Base-by-base conservation (phyloP, 192 early-diverging fungal genomes). In the Gryganskiella cystojenkinii region DNA sequence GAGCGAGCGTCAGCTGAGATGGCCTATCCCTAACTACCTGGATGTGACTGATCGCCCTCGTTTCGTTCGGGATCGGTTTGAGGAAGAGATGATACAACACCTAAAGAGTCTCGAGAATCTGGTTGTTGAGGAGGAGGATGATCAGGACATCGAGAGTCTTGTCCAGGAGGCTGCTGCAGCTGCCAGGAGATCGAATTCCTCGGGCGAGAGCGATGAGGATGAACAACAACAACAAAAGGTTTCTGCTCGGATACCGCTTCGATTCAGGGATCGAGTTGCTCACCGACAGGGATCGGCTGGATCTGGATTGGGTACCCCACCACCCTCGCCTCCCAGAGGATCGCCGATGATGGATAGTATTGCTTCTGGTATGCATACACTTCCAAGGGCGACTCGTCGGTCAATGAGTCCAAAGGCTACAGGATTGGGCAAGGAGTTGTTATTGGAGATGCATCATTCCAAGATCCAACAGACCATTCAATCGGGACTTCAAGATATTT, bases 51-150 rank as follows among this genome's bases (percentile, higher is more conserved):
- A 78, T 40, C 52, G 74, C 42, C 74, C 74, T 4, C 43, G 74
- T 10, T 78, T 78, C 54, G 44, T 78, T 20, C 74, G 74, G 17
- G 74, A 78, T 60, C 60, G 67, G 35, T 78, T 78, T 43, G 74
- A 78, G 42, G 74, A 78, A 27, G 74, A 78, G 40, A 78, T 78
- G 74, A 78, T 78, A 28, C 74, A 78, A 46, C 74, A 78, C 34
- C 30, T 78, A 0, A 35, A 68, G 42, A 63, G 55, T 54, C 66
- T 78, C 17, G 74, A 78, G 67, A 78, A 65, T 0, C n/a, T 78
- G 56, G 60, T 78, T 51, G 56, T 40, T 4, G 65, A 64, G n/a
- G 74, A 78, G n/a, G 66, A 69, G 0, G 74, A 78, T 53, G 64
- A 78, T 9, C 20, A 61, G 11, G 61, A 78, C n/a, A 78, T 78